These are phyloP conservation scores for Colletotrichum zoysiae DNA, from an alignment of 2,329 filamentous ascomycete genomes.

Conservation along the genomic window DNA sequence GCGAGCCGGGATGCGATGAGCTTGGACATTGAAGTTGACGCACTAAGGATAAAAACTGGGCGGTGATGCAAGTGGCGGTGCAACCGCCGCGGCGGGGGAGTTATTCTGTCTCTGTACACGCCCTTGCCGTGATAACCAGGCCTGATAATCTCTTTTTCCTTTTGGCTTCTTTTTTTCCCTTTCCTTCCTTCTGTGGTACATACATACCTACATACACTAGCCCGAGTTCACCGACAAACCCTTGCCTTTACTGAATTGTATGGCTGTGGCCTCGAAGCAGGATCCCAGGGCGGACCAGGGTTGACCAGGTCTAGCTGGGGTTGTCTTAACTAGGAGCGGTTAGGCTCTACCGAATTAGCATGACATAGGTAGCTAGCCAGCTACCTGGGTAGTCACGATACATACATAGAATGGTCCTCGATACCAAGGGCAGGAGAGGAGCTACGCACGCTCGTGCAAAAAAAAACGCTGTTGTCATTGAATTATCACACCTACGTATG, in stretches of 20 bases:
- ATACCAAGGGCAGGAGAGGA: constrained; percentile 2
- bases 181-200: background rate
- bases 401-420: constrained; percentile 12
- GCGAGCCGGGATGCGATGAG: background rate
- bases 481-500: constrained; percentile 5
- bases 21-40: background rate
- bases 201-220: background rate
- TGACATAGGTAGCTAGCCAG: background rate
- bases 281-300: background rate
- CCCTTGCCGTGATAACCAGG: background rate
- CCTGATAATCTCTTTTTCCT: constrained; percentile 11
- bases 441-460: background rate
- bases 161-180: constrained; percentile 16
- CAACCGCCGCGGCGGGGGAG: constrained; percentile 15
- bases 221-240: constrained; percentile 20
- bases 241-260: background rate
- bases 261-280: constrained; percentile 14
- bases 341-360: constrained; percentile 24
- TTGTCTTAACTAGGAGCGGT: background rate
- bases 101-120: constrained; percentile 15
- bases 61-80: constrained; percentile 41
- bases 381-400: too few species aligned
- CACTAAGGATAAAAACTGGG: constrained; percentile 19
- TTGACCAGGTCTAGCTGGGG: background rate
- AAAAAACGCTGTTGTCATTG: constrained; percentile 15